A percentile compares a stretch with the other conserved stretches of the same genome.
Conservation (phyloP, 129 eudicot species). For the Arctium lappa region DNA sequence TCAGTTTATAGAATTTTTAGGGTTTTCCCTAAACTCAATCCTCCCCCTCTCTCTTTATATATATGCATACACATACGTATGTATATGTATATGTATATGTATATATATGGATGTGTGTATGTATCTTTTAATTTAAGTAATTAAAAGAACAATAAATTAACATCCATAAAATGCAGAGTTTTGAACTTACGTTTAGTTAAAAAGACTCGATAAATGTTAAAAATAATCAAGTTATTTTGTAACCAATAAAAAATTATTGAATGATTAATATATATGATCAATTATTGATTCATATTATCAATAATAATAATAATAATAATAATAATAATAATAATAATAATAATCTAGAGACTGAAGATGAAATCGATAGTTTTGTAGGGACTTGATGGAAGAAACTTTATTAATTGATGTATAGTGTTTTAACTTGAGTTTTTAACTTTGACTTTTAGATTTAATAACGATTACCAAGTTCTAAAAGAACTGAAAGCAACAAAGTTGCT, state of each 20-base stretch:
- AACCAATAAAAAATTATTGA: not conserved
- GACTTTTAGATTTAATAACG: not conserved
- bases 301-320: too few species aligned
- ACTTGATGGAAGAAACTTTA: not conserved
- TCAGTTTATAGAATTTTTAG: too few species aligned
- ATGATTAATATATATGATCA: not conserved
- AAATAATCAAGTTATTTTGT: not conserved
- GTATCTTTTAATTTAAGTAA: too few species aligned
- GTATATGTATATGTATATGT: too few species aligned
- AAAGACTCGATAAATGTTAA: not conserved
- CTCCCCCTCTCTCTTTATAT: too few species aligned
- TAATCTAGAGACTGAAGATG: not conserved
- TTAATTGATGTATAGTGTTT: not conserved
- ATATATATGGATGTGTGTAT: too few species aligned
- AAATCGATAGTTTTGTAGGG: not conserved
- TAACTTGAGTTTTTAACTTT: constrained; percentile 15
- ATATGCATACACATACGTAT: too few species aligned
- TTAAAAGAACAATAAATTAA: not conserved
- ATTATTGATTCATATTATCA: not conserved
- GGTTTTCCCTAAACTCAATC: too few species aligned
- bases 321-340: too few species aligned
- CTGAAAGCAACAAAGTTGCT: not conserved
- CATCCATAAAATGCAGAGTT: too few species aligned
- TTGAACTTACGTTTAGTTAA: not conserved
- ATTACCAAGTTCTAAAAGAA: not conserved